Base-by-base conservation (phyloP, 768 basidiomycete species). In the Mycena chlorophos region DNA sequence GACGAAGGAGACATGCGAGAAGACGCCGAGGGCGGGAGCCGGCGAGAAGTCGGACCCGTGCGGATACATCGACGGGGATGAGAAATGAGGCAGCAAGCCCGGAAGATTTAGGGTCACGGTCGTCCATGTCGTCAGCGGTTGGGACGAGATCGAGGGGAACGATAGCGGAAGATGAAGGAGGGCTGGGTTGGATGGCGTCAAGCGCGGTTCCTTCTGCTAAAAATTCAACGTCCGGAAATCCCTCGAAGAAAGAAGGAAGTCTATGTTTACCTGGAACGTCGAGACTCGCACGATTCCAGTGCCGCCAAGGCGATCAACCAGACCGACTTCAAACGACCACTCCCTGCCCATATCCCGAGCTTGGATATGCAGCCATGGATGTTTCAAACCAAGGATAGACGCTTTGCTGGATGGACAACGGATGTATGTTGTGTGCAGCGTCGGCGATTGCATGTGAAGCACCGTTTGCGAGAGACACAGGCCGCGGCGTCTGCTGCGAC, bases 381-480 rank as follows among this genome's bases (percentile, higher is more conserved):
- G 86, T 64, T 80, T 84, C 51, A 91, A 66, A 16, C 84, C 85
- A 43, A 91, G 71, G 27, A 73, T 76, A 38, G 60, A 38, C 45
- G 60, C 59, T 22, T 50, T 40, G 55, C 40, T 57, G 20, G 78
- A 74, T 16, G 89, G 89, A 61, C 78, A 85, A 6, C 81, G 83
- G 30, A 92, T 80, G 64, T 78, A 91, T 0, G 89, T 88, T 49
- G 75, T 84, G 49, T 72, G 78, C 29, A 90, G 63, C 13, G 85
- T 86, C 23, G 90, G 89, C 4, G 88, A 90, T 63, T 92, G 90
- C 46, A 92, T 78, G 58, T 92, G 89, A 14, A 92, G 77, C 1
- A 90, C 88, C 1, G 83, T 86, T 66, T 90, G 87, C 55, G 76
- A 72, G 4, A 90, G 73, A 43, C 30, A 4, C 25, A 61, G 60